Conservation (phyloP, 192 early-diverging fungal species). For the Thamnidium elegans region DNA sequence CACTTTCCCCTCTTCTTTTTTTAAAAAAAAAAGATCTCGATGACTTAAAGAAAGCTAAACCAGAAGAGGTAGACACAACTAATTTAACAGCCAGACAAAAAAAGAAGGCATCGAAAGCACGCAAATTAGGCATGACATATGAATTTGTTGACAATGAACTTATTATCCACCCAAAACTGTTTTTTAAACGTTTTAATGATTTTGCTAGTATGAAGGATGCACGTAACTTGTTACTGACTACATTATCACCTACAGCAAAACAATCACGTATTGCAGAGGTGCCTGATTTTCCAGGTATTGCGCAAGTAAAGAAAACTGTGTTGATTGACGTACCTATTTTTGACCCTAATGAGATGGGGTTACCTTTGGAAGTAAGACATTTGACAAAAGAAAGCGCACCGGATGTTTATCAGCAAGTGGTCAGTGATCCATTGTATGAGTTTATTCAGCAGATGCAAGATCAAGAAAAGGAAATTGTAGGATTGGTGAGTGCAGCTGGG, state of each 20-base stretch:
- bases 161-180: background rate
- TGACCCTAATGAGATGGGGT: slow-evolving; percentile 7
- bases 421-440: background rate
- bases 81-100: slow-evolving; percentile 5
- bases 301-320: background rate
- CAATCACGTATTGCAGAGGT: slow-evolving; percentile 3
- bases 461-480: slow-evolving; percentile 8
- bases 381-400: background rate
- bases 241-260: slow-evolving; percentile 2
- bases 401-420: slow-evolving; percentile 5
- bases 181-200: background rate
- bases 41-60: background rate
- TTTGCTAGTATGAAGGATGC: slow-evolving; percentile 11
- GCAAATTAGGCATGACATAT: background rate
- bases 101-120: slow-evolving; percentile 3
- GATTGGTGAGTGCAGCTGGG: background rate
- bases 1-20: background rate
- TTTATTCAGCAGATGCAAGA: background rate
- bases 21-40: background rate
- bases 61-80: background rate
- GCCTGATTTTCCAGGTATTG: background rate
- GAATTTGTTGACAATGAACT: background rate
- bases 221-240: slow-evolving; percentile 4
- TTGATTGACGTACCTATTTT: slow-evolving; percentile 8
- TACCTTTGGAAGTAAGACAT: background rate